Evolutionary conservation across 352 stramenopile genomes (phyloP).

Genomic region (Globisporangium ultimum): DNA sequence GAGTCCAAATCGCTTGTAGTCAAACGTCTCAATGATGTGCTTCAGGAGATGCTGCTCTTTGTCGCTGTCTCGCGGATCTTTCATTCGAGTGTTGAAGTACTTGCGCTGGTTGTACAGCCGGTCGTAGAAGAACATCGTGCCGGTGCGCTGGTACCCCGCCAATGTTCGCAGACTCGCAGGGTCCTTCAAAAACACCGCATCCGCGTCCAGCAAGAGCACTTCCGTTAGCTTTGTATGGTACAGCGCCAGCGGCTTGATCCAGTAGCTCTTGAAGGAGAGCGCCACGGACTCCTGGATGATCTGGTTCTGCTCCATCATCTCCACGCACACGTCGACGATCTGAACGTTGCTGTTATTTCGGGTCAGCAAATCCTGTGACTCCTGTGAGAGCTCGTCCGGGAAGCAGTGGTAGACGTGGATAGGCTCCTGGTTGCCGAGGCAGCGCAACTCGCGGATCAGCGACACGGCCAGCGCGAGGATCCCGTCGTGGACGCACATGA

Average conservation of each 20-base stretch:
- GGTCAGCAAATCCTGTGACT: slow-evolving; percentile 29
- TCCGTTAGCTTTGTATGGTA: slow-evolving; percentile 47
- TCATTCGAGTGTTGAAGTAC: slow-evolving; percentile 27
- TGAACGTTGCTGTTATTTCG: slow-evolving; percentile 33
- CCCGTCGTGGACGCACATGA: slow-evolving; percentile 38
- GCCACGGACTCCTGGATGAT: slow-evolving; percentile 6
- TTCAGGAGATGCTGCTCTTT: slow-evolving; percentile 31
- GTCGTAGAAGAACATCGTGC: slow-evolving; percentile 71
- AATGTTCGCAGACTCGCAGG: slow-evolving; percentile 30
- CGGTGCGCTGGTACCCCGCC: slow-evolving; percentile 34
- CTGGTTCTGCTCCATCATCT: slow-evolving; percentile 18
- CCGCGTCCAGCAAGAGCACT: slow-evolving; percentile 52
- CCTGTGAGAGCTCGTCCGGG: slow-evolving; percentile 34
- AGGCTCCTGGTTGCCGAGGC: slow-evolving; percentile 31
- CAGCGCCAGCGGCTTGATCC: slow-evolving; percentile 55
- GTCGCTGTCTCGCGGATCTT: slow-evolving; percentile 1
- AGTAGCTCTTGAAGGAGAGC: slow-evolving; percentile 43
- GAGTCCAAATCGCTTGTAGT: slow-evolving; percentile 42
- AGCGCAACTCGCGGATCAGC: slow-evolving; percentile 50
- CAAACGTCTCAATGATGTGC: slow-evolving; percentile 35
- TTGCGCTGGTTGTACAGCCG: slow-evolving; percentile 39
- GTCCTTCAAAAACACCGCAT: slow-evolving; percentile 43
- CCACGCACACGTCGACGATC: slow-evolving; percentile 53
- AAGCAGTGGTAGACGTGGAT: slow-evolving; percentile 46
- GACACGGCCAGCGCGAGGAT: slow-evolving; percentile 48